Base-by-base conservation (phyloP, 306 rosid genomes). In the Phaseolus lunatus region DNA sequence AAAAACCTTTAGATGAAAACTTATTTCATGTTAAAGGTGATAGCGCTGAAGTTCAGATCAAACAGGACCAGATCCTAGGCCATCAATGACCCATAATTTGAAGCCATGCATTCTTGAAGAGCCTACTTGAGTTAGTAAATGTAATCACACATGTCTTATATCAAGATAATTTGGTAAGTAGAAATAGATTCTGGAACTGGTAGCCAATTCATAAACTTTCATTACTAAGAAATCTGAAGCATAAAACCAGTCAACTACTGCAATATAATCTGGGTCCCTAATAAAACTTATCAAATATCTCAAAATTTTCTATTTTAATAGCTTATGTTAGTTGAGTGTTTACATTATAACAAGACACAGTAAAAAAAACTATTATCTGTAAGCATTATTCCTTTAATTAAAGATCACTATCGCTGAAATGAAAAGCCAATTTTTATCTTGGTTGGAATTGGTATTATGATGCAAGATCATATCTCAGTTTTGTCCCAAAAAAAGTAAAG, bases 171-270 rank as follows among this genome's bases (percentile, higher is more conserved):
- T 76, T 20, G 27, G 19, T 37, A 33, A 13, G 53, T 12, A 24
- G 48, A n/a, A 67, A 53, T 39, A 23, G 53, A 24, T 76, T 62
- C 67, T 35, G 26, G 31, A 64, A 63, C 45, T 63, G 43, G 49
- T 53, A 63, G 1, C 14, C 72, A 76, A 49, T 22, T 48, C 37
- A 26, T 12, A 22, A 29, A 43, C 41, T 26, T 47, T 9, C 48
- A 63, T 52, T 37, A 65, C 31, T 33, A 26, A 48, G 9, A 48
- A 44, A 44, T 4, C n/a, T 24, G 31, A 61, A 20, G 35, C 72
- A 35, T 15, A 35, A 74, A n/a, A 66, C 39, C 39, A 33, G 47
- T 70, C 41, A 33, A n/a, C 26, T 7, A 33, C 45, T 12, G 22
- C 22, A 66, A 39, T 41, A 52, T 23, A 53, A 35, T 26, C 11